These are phyloP conservation scores for Podaxis rugospora DNA, from an alignment of 768 basidiomycete species.

Conservation along the genomic window DNA sequence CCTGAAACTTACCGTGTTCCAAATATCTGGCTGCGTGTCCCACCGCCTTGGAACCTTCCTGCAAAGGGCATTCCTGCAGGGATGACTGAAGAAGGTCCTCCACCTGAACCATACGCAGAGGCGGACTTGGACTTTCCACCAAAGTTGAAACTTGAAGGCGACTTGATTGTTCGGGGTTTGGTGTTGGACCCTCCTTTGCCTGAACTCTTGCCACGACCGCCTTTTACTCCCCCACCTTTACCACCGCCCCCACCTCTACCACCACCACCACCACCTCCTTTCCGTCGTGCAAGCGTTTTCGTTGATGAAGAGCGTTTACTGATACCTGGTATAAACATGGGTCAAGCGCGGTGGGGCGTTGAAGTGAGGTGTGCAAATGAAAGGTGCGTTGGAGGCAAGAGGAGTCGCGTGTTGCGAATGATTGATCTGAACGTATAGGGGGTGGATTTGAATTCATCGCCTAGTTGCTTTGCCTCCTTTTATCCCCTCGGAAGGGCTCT, in stretches of 20 bases:
- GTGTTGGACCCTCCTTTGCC: neutral
- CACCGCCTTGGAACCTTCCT: slow-evolving; percentile 47
- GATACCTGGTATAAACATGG: slow-evolving; percentile 3
- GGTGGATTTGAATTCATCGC: neutral
- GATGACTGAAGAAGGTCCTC: slow-evolving; percentile 26
- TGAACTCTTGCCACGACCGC: neutral
- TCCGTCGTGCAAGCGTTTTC: slow-evolving; percentile 4
- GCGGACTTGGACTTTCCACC: neutral
- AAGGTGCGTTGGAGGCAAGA: neutral
- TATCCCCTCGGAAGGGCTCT: no score
- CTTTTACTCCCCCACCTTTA: neutral
- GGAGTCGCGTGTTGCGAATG: neutral
- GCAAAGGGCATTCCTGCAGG: slow-evolving; percentile 36
- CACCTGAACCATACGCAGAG: slow-evolving; percentile 13
- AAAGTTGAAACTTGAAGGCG: neutral
- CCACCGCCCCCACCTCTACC: slow-evolving; percentile 9
- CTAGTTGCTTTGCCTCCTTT: neutral
- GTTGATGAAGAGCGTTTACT: neutral
- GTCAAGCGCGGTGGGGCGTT: neutral
- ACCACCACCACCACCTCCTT: slow-evolving; percentile 9
- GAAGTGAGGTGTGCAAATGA: neutral
- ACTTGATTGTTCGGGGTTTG: neutral
- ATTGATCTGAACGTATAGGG: neutral
- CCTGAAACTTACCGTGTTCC: slow-evolving; percentile 34
- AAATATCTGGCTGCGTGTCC: slow-evolving; percentile 33